Percentiles rank a stretch among this genome's conserved stretches.
These are phyloP conservation scores for Aspergillus oerlinghausenensis DNA, from an alignment of 2,329 filamentous ascomycete species.

Conservation along the genomic window DNA sequence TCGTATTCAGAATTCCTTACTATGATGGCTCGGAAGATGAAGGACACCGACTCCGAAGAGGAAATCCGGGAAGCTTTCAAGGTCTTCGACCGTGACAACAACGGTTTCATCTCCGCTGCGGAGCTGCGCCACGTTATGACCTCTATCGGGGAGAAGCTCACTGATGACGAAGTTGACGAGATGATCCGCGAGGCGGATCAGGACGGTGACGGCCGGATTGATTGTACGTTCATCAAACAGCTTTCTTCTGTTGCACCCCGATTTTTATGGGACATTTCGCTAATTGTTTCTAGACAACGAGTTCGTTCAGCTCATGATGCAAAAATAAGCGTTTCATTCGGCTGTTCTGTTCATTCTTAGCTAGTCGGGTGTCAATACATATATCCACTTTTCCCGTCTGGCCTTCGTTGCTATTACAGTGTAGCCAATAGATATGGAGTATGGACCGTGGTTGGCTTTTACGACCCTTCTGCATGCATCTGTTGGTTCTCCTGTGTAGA, in stretches of 20 bases:
- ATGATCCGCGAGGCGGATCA: slow-evolving; percentile 91
- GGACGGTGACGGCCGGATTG: slow-evolving; percentile 82
- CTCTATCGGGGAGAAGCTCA: slow-evolving; percentile 86
- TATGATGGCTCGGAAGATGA: slow-evolving; percentile 95
- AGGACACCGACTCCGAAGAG: slow-evolving; percentile 87
- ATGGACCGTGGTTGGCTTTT: slow-evolving; percentile 7
- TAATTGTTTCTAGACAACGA: slow-evolving; percentile 66
- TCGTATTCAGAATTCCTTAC: slow-evolving; percentile 69
- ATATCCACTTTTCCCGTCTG: slow-evolving; percentile 17
- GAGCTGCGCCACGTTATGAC: slow-evolving; percentile 90
- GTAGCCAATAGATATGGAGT: slow-evolving; percentile 16
- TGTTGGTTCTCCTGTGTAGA: neutral
- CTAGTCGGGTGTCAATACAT: slow-evolving; percentile 23
- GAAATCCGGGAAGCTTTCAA: slow-evolving; percentile 88
- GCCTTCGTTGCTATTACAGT: slow-evolving; percentile 17
- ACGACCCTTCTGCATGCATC: slow-evolving; percentile 6
- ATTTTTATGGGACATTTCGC: slow-evolving; percentile 1
- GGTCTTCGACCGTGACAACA: slow-evolving; percentile 87
- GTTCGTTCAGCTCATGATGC: slow-evolving; percentile 93
- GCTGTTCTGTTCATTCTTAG: slow-evolving; percentile 27
- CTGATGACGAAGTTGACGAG: slow-evolving; percentile 85
- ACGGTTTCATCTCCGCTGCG: slow-evolving; percentile 84
- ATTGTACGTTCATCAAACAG: slow-evolving; percentile 59
- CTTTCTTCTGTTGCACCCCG: neutral
- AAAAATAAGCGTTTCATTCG: slow-evolving; percentile 61